Percentiles rank a stretch among this genome's conserved stretches.
These are phyloP conservation scores for Sporisorium reilianum DNA, from an alignment of 1,284 basidiomycete species.

Conservation along the genomic window DNA sequence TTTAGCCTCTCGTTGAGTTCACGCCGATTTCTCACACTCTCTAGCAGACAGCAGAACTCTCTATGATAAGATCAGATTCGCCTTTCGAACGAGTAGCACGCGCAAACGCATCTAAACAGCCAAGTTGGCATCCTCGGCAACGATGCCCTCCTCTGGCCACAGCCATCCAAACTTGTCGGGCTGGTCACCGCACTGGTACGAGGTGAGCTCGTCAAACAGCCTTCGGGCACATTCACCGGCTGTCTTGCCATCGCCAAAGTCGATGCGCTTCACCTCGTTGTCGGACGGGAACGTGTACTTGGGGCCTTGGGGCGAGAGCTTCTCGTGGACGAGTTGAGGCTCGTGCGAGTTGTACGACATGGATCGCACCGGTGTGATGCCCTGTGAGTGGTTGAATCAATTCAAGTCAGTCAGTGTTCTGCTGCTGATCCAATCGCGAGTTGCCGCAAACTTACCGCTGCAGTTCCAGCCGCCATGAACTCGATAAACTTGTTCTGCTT, in stretches of 20 bases:
- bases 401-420: slow-evolving; percentile 2
- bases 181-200: slow-evolving; percentile 59
- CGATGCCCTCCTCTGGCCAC: slow-evolving; percentile 68
- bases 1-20: neutral
- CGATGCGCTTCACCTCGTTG: slow-evolving; percentile 59
- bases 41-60: neutral
- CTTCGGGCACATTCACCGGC: slow-evolving; percentile 58
- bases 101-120: neutral
- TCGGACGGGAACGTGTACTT: slow-evolving; percentile 47
- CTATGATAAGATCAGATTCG: neutral
- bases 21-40: too few species aligned
- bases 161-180: slow-evolving; percentile 65
- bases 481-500: slow-evolving; percentile 55
- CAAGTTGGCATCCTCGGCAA: slow-evolving; percentile 54
- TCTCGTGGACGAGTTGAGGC: slow-evolving; percentile 45
- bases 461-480: slow-evolving; percentile 66
- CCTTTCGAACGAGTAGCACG: neutral
- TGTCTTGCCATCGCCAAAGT: slow-evolving; percentile 68
- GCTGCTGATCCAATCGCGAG: too few species aligned
- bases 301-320: slow-evolving; percentile 46
- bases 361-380: slow-evolving; percentile 68
- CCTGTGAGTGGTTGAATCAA: slow-evolving; percentile 17
- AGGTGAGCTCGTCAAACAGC: slow-evolving; percentile 53
- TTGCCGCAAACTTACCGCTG: slow-evolving; percentile 56
- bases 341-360: slow-evolving; percentile 67